Evolutionary conservation across 805 yeast species (phyloP).

Genomic region (Candida anglica): DNA sequence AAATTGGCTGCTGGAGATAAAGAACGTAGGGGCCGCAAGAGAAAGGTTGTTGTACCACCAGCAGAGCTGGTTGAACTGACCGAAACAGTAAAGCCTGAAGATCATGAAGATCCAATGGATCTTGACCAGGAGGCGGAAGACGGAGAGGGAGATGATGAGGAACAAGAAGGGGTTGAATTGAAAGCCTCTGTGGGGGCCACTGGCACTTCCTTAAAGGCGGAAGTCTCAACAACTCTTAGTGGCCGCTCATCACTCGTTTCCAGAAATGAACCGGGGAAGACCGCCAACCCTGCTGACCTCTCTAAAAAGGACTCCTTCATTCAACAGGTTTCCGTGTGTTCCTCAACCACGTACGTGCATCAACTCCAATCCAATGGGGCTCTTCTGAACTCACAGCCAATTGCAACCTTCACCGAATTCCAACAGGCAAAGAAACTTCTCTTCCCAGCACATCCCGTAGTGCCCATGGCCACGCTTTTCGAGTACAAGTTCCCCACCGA

Average conservation of each 20-base stretch:
- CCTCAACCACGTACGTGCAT: slow-evolving; percentile 13
- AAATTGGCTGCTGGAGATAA: too few relatives aligned
- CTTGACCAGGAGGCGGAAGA: slow-evolving; percentile 8
- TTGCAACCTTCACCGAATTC: slow-evolving; percentile 17
- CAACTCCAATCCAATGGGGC: background rate
- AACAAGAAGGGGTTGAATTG: slow-evolving; percentile 9
- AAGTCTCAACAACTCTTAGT: slow-evolving; percentile 12
- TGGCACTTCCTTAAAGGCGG: slow-evolving; percentile 10
- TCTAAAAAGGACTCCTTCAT: slow-evolving; percentile 27
- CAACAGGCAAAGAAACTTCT: slow-evolving; percentile 21
- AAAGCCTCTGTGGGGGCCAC: slow-evolving; percentile 9
- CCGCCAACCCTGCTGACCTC: too few relatives aligned
- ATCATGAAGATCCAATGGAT: slow-evolving; percentile 7
- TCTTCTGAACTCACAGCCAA: too few relatives aligned
- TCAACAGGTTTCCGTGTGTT: slow-evolving; percentile 31
- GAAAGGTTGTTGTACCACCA: slow-evolving; percentile 7
- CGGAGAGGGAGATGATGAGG: slow-evolving; percentile 10
- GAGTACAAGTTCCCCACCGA: slow-evolving; percentile 35
- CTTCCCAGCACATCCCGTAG: slow-evolving; percentile 27
- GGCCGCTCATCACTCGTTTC: too few relatives aligned
- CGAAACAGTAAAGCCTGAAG: slow-evolving; percentile 18
- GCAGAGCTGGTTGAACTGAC: slow-evolving; percentile 12
- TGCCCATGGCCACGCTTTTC: slow-evolving; percentile 27
- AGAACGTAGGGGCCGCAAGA: slow-evolving; percentile 16
- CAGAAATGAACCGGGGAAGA: slow-evolving; percentile 23